A percentile compares a stretch with the other conserved stretches of the same genome.
Conservation (phyloP, 768 basidiomycete species). For the Suillus subaureus region DNA sequence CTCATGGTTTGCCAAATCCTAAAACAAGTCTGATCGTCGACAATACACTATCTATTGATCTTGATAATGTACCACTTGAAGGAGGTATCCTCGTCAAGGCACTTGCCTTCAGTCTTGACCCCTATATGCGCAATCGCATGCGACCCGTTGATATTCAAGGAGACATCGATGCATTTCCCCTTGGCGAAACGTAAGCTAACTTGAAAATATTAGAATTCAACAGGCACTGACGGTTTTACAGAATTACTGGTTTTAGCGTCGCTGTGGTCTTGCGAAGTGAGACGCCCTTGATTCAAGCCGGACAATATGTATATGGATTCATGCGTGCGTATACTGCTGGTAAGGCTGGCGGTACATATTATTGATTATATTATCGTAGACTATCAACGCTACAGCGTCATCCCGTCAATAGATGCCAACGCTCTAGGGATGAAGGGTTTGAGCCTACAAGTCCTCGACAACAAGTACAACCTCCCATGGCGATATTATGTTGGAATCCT, state of each 20-base stretch:
- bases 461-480: conserved; percentile 34
- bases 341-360: not conserved
- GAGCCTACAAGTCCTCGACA: conserved; percentile 21
- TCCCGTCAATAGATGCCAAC: conserved; percentile 15
- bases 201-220: not conserved
- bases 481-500: conserved; percentile 30
- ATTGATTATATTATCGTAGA: not conserved
- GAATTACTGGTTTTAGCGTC: conserved; percentile 38
- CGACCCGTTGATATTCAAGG: conserved; percentile 22
- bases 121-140: conserved; percentile 46
- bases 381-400: conserved; percentile 8
- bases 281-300: conserved; percentile 31
- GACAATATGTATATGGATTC: conserved; percentile 43
- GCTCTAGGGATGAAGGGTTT: not conserved
- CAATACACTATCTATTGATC: conserved; percentile 47
- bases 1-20: conserved; percentile 41
- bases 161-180: conserved; percentile 15
- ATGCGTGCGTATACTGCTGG: conserved; percentile 19
- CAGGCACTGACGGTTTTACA: conserved; percentile 11
- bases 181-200: conserved; percentile 19
- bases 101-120: conserved; percentile 49
- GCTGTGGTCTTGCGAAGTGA: conserved; percentile 50
- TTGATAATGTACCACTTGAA: conserved; percentile 45
- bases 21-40: conserved; percentile 51
- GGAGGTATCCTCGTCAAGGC: conserved; percentile 54